A percentile compares a stretch with the other conserved stretches of the same genome.
phyloP scores from a whole-genome alignment of 2,329 filamentous ascomycete genomes.

The Leptographium flavum region DNA sequence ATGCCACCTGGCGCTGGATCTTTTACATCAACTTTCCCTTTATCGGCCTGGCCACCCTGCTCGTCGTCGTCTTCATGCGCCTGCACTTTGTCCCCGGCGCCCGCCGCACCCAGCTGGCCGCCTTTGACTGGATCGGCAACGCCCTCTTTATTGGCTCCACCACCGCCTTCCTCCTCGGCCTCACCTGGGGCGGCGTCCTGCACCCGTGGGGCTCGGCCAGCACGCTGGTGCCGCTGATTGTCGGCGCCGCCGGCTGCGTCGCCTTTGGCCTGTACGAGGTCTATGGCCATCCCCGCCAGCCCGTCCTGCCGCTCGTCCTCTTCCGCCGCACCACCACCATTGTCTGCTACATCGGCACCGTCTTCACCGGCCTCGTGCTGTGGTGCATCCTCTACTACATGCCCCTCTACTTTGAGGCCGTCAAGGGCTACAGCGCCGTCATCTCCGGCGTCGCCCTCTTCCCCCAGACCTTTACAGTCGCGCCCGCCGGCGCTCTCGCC shows the following conservation, averaged over 20 bases:
- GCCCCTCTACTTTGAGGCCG: slow-evolving; percentile 16
- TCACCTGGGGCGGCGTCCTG: slow-evolving; percentile 28
- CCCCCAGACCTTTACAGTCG: slow-evolving; percentile 12
- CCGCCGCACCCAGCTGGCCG: slow-evolving; percentile 16
- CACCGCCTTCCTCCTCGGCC: slow-evolving; percentile 24
- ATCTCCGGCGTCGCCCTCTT: slow-evolving; percentile 17
- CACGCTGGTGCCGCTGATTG: slow-evolving; percentile 26
- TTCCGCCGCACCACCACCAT: slow-evolving; percentile 24
- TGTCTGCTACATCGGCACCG: slow-evolving; percentile 25
- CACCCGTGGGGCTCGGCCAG: slow-evolving; percentile 25
- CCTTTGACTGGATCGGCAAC: slow-evolving; percentile 30
- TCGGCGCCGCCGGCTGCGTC: slow-evolving; percentile 23
- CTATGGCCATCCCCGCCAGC: slow-evolving; percentile 11
- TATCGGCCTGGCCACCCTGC: slow-evolving; percentile 13
- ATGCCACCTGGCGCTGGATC: slow-evolving; percentile 17
- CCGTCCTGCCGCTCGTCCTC: slow-evolving; percentile 25
- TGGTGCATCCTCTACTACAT: slow-evolving; percentile 39
- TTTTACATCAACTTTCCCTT: slow-evolving; percentile 31
- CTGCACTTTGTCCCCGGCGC: slow-evolving; percentile 18
- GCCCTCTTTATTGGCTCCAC: slow-evolving; percentile 23
- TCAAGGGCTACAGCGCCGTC: slow-evolving; percentile 17
- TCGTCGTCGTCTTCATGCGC: slow-evolving; percentile 16
- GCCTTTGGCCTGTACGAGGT: slow-evolving; percentile 10
- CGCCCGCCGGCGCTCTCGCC: slow-evolving; percentile 9
- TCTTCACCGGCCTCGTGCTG: slow-evolving; percentile 42